Percentiles rank a stretch among this genome's conserved stretches.
Conservation (phyloP, 2,329 filamentous ascomycete species). For the Pseudophaeomoniella oleicola region DNA sequence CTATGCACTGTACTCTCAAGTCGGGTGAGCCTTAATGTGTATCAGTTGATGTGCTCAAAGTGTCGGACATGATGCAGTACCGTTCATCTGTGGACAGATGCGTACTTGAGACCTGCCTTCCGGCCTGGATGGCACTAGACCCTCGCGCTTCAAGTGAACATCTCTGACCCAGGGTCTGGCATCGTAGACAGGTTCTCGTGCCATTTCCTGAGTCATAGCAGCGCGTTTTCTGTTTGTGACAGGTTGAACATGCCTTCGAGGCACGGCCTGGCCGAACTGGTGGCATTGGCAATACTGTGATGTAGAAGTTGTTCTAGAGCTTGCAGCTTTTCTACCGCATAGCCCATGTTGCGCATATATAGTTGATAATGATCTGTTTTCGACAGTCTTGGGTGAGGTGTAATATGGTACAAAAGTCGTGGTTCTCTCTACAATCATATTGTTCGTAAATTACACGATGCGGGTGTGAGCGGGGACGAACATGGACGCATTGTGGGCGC, state of each 20-base stretch:
- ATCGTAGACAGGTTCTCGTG: constrained; percentile 21
- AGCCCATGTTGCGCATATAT: no score
- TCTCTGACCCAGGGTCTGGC: constrained; percentile 18
- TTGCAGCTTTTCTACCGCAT: no score
- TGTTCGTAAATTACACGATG: no score
- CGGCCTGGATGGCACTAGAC: neutral
- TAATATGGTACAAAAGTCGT: no score
- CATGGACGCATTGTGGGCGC: no score
- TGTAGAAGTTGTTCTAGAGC: no score
- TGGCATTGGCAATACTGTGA: neutral
- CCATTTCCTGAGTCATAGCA: constrained; percentile 21
- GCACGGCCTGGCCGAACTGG: constrained; percentile 2
- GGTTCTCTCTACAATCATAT: no score
- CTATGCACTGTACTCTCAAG: neutral
- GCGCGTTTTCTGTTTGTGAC: constrained; percentile 26
- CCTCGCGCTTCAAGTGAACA: constrained; percentile 18
- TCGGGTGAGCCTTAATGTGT: neutral
- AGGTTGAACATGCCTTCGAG: constrained; percentile 18
- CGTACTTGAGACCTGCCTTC: neutral
- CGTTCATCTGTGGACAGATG: constrained; percentile 1
- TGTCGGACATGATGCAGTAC: neutral
- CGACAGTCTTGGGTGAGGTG: no score
- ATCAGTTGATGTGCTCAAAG: neutral
- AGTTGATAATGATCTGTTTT: no score
- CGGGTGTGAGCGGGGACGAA: no score